Conservation (phyloP, 768 basidiomycete species). For the Cystofilobasidium macerans region DNA sequence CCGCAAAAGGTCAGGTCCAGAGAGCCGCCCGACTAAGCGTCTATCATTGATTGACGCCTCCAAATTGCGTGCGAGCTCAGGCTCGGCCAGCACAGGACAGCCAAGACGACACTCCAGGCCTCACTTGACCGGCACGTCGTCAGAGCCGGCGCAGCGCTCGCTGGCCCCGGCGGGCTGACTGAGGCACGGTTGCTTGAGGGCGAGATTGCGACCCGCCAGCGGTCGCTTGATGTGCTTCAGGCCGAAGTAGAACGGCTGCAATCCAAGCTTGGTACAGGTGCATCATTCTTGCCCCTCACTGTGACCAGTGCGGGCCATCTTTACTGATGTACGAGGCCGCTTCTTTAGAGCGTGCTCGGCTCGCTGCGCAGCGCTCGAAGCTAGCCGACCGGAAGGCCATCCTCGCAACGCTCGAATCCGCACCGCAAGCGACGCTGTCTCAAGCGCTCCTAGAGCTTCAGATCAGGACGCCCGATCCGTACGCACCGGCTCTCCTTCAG, state of each 20-base stretch:
- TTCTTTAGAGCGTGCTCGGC: neutral
- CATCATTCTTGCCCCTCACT: too few relatives aligned
- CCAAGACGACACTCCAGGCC: neutral
- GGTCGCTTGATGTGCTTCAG: neutral
- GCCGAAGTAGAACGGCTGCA: neutral
- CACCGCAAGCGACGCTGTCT: neutral
- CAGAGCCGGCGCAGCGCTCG: neutral
- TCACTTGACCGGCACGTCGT: neutral
- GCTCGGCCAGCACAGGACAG: neutral
- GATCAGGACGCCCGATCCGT: neutral
- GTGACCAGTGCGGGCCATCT: neutral
- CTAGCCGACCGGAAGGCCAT: neutral
- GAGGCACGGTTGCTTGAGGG: neutral
- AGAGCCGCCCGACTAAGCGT: neutral
- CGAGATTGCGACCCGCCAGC: neutral
- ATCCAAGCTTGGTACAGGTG: neutral
- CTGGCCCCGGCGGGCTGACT: neutral
- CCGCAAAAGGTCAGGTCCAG: constrained; percentile 2
- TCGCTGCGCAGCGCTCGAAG: neutral
- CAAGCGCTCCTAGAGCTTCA: neutral
- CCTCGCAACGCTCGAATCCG: neutral
- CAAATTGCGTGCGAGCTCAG: neutral
- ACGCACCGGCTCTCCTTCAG: neutral
- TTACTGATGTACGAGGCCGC: neutral
- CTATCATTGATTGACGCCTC: neutral